Evolutionary conservation across 2,329 filamentous ascomycete genomes (phyloP).

Genomic region (Stemphylium vesicarium): DNA sequence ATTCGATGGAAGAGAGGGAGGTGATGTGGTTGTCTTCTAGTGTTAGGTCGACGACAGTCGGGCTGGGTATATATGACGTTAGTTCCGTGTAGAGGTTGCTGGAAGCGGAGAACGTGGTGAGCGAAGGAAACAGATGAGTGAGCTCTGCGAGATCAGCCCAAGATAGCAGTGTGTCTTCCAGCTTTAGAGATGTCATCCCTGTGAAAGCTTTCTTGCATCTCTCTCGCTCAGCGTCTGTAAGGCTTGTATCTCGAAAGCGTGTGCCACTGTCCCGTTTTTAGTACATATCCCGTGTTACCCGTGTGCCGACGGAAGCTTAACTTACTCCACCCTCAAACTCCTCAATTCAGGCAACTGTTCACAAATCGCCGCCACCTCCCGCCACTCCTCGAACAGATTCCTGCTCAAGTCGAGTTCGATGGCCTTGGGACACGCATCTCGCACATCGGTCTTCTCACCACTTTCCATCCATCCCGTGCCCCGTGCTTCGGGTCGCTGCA

Average conservation of each 20-base stretch:
- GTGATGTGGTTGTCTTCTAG: constrained; percentile 76
- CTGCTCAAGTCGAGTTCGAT: constrained; percentile 83
- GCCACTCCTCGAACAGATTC: constrained; percentile 75
- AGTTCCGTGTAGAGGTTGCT: constrained; percentile 49
- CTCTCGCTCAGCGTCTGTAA: constrained; percentile 31
- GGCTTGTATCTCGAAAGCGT: constrained; percentile 60
- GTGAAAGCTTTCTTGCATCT: constrained; percentile 39
- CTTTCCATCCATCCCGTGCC: constrained; percentile 30
- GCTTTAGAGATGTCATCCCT: constrained; percentile 53
- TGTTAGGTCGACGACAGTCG: constrained; percentile 66
- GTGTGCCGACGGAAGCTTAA: too few species aligned
- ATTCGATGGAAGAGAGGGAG: constrained; percentile 62
- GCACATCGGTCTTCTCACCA: constrained; percentile 57
- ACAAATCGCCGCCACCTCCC: constrained; percentile 74
- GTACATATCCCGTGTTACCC: too few species aligned
- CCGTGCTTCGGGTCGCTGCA: constrained; percentile 54
- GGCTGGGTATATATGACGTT: constrained; percentile 49
- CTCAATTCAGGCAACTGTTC: constrained; percentile 69
- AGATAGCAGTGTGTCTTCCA: constrained; percentile 57
- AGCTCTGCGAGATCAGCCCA: constrained; percentile 49
- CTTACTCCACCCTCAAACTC: constrained; percentile 74
- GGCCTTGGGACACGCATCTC: constrained; percentile 62
- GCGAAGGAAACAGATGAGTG: constrained; percentile 61
- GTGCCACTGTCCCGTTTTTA: constrained; percentile 66
- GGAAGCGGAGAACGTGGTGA: constrained; percentile 59